Evolutionary conservation across 2,329 filamentous ascomycete species (phyloP), one percentile per base, ranked within the genome.

Genomic region (Exophiala sideris): DNA sequence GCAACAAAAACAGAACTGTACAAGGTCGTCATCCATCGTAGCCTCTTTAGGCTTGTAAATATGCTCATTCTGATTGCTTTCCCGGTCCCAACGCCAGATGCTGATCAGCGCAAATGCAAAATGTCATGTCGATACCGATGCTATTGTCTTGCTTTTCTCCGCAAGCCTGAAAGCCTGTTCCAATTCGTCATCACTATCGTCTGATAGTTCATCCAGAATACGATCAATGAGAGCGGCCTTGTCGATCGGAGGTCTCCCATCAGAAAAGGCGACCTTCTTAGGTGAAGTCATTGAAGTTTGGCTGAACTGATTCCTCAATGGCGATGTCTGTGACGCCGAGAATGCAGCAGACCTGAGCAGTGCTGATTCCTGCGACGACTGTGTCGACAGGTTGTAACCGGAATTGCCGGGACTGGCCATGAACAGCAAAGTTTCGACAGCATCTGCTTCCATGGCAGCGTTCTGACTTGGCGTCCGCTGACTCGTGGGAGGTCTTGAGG

Each of bases 321-420:
- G 60, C 40, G 46, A 63, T 21, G 61, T 60, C 39, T 61, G 58
- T 16, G 61, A 16, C 12, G 53, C 52, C 54, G 56, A 60, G 39
- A 56, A 41, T 52, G 50, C 45, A 47, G 49, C 41, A 3, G 61
- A 56, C 32, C 56, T 29, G 5, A 8, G 41, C 48, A 52, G 33
- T 5, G 54, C 60, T 18, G 66, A 60, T 12, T 59, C 56, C 51
- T 64, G 62, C 5, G 61, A 62, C 18, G 58, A 62, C 3, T 66
- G 68, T n/a, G 71, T 70, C 47, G 65, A 67, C 7, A 71, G 66
- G 40, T 71, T 71, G 56, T 58, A 74, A 1, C 71, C 72, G 4
- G 74, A 75, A 50, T 76, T 75, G 32, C 71, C 74, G 1, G 76
- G 76, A 50, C 76, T 78, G 38, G 74, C 76, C 75, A 78, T 76